phyloP scores from a whole-genome alignment of 2,329 filamentous ascomycete genomes.

The Hypoxylon sp. region DNA sequence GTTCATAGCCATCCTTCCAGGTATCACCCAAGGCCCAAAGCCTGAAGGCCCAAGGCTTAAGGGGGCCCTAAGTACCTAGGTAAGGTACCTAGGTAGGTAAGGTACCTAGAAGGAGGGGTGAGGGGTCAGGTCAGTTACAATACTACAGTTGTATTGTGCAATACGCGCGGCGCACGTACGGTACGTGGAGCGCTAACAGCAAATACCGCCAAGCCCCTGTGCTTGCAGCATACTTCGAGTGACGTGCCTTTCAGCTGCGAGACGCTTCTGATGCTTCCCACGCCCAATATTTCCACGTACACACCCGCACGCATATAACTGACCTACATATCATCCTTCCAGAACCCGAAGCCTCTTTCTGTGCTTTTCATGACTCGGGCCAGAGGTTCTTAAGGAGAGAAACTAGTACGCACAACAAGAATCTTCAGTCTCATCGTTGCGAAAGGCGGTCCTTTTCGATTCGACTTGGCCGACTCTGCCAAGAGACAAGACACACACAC shows the following conservation, averaged over 20 bases:
- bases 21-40: background rate
- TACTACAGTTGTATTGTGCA: too few species aligned
- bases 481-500: slow-evolving; percentile 10
- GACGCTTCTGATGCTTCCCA: slow-evolving; percentile 14
- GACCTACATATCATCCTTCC: slow-evolving; percentile 11
- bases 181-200: background rate
- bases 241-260: background rate
- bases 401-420: background rate
- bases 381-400: background rate
- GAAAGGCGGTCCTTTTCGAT: background rate
- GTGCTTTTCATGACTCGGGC: slow-evolving; percentile 1
- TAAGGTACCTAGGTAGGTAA: too few species aligned
- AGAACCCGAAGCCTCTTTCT: slow-evolving; percentile 20
- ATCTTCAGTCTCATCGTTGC: background rate
- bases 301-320: slow-evolving; percentile 5
- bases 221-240: background rate
- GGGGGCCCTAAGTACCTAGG: too few species aligned
- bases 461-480: slow-evolving; percentile 5
- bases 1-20: too few species aligned
- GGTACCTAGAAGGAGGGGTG: slow-evolving; percentile 15
- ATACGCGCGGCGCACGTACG: slow-evolving; percentile 2
- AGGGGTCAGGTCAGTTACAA: too few species aligned
- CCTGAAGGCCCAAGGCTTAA: too few species aligned
- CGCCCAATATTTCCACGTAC: slow-evolving; percentile 15
- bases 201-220: background rate